These are phyloP conservation scores for Fusarium verrucosum DNA, from an alignment of 2,329 filamentous ascomycete species.

Conservation along the genomic window DNA sequence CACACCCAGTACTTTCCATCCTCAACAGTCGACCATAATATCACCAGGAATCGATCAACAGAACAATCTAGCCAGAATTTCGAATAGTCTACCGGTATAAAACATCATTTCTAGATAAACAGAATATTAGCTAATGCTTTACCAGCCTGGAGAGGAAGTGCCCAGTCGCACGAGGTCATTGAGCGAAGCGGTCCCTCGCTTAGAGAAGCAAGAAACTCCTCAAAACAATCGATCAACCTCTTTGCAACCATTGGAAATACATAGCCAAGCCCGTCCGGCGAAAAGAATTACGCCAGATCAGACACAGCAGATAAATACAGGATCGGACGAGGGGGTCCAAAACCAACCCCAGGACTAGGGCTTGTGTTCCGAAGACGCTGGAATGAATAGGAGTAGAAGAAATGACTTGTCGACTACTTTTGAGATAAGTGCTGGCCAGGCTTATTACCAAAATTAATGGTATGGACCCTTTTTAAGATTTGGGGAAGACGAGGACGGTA, in stretches of 20 bases:
- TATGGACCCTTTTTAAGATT: background rate
- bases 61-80: background rate
- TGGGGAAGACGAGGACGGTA: background rate
- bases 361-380: background rate
- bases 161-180: conserved; percentile 3
- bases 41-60: background rate
- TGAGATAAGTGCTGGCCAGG: background rate
- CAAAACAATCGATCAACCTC: conserved; percentile 1
- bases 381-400: background rate
- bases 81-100: background rate
- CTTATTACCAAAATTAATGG: background rate
- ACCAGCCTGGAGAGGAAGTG: background rate
- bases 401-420: no score
- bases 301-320: conserved; percentile 1
- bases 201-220: background rate
- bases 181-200: background rate
- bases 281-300: background rate
- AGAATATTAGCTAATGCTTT: background rate
- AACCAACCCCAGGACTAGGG: background rate
- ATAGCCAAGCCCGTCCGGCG: background rate
- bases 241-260: conserved; percentile 4
- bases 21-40: background rate
- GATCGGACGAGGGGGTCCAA: background rate
- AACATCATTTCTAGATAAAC: no score
- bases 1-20: background rate